Evolutionary conservation across 169 alveolate species (phyloP), one percentile per base, ranked within the genome.

Genomic region (Plasmodium knowlesi): DNA sequence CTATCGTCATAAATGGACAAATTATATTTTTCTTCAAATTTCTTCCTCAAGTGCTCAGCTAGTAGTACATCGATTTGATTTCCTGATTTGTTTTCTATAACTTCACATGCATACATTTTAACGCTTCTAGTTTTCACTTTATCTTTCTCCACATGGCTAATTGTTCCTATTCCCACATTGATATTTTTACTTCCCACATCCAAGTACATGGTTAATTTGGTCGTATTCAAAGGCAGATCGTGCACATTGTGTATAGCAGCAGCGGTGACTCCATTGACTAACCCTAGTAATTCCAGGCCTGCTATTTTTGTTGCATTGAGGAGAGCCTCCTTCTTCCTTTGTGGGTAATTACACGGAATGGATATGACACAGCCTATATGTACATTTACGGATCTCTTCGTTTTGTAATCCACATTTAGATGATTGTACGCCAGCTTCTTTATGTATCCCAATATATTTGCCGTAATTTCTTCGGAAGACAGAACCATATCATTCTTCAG

Each of bases 101-200:
- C 82, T 70, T 91, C 95, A 81, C 95, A 91, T 46, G 95, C 95
- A 91, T 91, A 82, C 25, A 91, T 79, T n/a, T 82, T 43, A 39
- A 91, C 84, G 61, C 92, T 82, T 57, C 95, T 81, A 4, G 95
- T 41, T 6, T 76, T 78, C 25, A 82, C 85, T 50, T 91, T 91
- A 28, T 91, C 92, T 5, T 43, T 81, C 25, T 91, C 95, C 1
- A 71, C 86, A 82, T 71, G 50, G 74, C 92, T 95, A 30, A 76
- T 74, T 25, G 94, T 92, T 41, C 95, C 97, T 4, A 96, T 94
- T 16, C 95, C 97, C 6, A 96, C 97, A 46, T 94, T 96, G 28
- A 94, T 94, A 34, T 95, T 96, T 25, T 95, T 96, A 6, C 97
- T 95, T 19, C 97, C 97, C 74, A 96, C 72, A 82, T 96, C 97